Conservation (phyloP, 2,329 filamentous ascomycete genomes). For the Dactylellina drechsleri region DNA sequence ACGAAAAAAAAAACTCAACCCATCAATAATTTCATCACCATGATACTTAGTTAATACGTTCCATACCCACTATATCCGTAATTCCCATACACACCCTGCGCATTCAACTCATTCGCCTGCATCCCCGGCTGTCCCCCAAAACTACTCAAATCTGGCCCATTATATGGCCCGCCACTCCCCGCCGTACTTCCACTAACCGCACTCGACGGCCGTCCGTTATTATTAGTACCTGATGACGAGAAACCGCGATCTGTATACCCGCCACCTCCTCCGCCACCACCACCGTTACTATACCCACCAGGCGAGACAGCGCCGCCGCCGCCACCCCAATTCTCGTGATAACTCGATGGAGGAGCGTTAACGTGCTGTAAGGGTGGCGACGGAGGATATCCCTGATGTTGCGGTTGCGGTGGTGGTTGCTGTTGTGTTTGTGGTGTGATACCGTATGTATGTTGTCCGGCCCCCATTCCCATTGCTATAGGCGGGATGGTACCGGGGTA, state of each 20-base stretch:
- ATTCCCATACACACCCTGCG: conserved; percentile 25
- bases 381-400: no score
- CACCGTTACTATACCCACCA: no score
- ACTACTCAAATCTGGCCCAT: conserved; percentile 19
- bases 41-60: conserved; percentile 8
- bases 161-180: conserved; percentile 5
- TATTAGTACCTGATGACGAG: neutral
- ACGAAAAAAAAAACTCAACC: neutral
- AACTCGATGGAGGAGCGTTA: conserved; percentile 30
- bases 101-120: conserved; percentile 19
- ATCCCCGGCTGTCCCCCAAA: conserved; percentile 16
- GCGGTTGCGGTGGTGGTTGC: neutral
- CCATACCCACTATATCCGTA: conserved; percentile 38
- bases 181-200: conserved; percentile 23
- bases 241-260: neutral
- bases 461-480: neutral
- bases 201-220: conserved; percentile 29
- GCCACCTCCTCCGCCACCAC: neutral
- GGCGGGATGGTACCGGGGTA: neutral
- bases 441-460: conserved; percentile 15
- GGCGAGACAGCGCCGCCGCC: neutral
- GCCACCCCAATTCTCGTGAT: conserved; percentile 45
- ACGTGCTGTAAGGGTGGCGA: neutral
- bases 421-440: neutral
- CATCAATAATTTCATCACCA: neutral